Percentiles rank a stretch among this genome's conserved stretches.
Conservation (phyloP, 495 filamentous ascomycete genomes). For the Parachaetomium inaequale region DNA sequence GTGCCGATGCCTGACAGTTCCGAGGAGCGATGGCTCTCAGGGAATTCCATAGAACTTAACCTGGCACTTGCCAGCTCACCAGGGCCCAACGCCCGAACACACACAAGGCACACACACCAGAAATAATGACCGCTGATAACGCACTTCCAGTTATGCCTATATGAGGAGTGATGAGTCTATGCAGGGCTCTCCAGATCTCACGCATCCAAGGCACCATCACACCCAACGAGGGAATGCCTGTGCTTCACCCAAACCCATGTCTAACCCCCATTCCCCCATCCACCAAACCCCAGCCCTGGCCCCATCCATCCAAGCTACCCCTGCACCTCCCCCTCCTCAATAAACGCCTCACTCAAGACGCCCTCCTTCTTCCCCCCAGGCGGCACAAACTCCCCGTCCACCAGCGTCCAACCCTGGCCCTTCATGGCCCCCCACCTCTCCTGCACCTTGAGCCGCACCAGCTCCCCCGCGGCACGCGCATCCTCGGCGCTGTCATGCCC, state of each 20-base stretch:
- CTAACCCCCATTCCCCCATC: no score
- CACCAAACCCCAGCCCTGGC: no score
- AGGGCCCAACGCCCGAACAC: background rate
- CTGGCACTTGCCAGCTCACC: background rate
- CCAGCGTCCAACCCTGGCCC: constrained; percentile 60
- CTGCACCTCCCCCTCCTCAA: constrained; percentile 5
- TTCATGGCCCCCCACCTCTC: constrained; percentile 63
- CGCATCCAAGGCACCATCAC: background rate
- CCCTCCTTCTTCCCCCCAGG: constrained; percentile 31
- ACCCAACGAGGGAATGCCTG: background rate
- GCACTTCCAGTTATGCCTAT: constrained; percentile 15
- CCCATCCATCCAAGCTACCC: background rate
- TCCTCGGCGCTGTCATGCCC: constrained; percentile 92
- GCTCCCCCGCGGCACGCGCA: constrained; percentile 78
- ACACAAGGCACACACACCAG: background rate
- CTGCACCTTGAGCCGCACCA: constrained; percentile 65
- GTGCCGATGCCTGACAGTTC: no score
- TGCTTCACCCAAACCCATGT: background rate
- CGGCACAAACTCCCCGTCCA: constrained; percentile 44
- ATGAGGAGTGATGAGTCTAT: background rate
- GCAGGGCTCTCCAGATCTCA: background rate
- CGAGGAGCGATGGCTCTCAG: background rate
- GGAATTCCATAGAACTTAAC: background rate
- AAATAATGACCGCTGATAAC: constrained; percentile 8
- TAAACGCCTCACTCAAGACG: constrained; percentile 19